These are phyloP conservation scores for Yamadazyma membranifaciens DNA, from an alignment of 1,139 yeast genomes.

Conservation along the genomic window DNA sequence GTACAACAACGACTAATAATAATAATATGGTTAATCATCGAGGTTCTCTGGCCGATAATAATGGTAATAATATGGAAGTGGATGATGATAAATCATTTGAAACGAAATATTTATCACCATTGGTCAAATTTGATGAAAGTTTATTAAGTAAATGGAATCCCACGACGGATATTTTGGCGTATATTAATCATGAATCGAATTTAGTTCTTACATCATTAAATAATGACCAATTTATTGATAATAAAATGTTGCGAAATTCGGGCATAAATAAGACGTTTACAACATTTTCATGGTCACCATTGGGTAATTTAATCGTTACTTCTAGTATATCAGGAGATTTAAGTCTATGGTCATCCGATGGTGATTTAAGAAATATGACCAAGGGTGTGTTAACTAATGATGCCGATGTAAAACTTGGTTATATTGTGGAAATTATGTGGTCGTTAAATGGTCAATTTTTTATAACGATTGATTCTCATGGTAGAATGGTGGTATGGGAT, in stretches of 20 bases:
- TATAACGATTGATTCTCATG: conserved; percentile 31
- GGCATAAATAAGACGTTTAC: conserved; percentile 25
- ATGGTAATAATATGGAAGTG: conserved; percentile 4
- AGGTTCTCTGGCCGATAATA: too few species aligned
- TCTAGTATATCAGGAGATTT: conserved; percentile 64
- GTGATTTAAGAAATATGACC: conserved; percentile 58
- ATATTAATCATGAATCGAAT: conserved; percentile 32
- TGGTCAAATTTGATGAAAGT: conserved; percentile 26
- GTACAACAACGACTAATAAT: not conserved
- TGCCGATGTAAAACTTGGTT: conserved; percentile 8
- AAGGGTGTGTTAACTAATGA: conserved; percentile 16
- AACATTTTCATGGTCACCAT: conserved; percentile 61
- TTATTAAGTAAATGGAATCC: conserved; percentile 44
- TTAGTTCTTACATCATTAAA: conserved; percentile 37
- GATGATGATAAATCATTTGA: conserved; percentile 14
- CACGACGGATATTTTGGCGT: conserved; percentile 34
- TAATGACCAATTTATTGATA: conserved; percentile 27
- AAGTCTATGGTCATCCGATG: conserved; percentile 67
- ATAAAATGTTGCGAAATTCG: conserved; percentile 37
- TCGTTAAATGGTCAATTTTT: conserved; percentile 34
- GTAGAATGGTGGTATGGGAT: conserved; percentile 39
- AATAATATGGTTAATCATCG: not conserved
- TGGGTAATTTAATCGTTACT: conserved; percentile 56
- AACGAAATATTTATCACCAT: conserved; percentile 24
- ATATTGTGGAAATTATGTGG: conserved; percentile 32